Evolutionary conservation across 768 basidiomycete species (phyloP).

Genomic region (Suillus fuscotomentosus): DNA sequence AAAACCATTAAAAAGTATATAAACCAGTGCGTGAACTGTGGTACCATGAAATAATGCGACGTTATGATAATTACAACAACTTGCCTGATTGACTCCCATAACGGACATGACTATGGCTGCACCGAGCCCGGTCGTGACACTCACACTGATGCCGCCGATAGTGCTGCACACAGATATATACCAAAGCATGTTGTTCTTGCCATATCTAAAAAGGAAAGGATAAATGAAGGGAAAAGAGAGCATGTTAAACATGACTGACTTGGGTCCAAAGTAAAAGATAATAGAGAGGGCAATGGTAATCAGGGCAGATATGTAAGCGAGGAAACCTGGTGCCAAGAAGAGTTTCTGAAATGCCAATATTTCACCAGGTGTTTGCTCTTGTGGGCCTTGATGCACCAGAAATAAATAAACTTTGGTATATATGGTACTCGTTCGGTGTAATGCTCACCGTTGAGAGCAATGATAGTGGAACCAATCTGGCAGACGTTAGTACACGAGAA

Average conservation of each 20-base stretch:
- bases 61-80: conserved; percentile 16
- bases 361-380: conserved; percentile 66
- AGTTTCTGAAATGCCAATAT: conserved; percentile 68
- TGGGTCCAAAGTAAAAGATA: conserved; percentile 81
- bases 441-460: conserved; percentile 79
- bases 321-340: conserved; percentile 83
- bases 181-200: conserved; percentile 93
- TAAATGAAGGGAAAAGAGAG: conserved; percentile 5
- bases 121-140: conserved; percentile 92
- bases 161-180: conserved; percentile 93
- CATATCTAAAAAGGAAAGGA: conserved; percentile 49
- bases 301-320: conserved; percentile 64
- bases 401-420: not conserved
- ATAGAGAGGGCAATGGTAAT: conserved; percentile 67
- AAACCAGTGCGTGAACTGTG: conserved; percentile 88
- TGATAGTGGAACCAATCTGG: conserved; percentile 82
- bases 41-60: not conserved
- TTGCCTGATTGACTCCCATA: conserved; percentile 74
- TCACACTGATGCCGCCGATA: conserved; percentile 94
- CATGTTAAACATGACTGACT: conserved; percentile 36
- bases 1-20: conserved; percentile 86
- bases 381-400: conserved; percentile 47
- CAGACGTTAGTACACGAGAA: conserved; percentile 1
- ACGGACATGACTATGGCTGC: conserved; percentile 83
- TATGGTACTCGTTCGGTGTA: not conserved